Base-by-base conservation (phyloP, 371 early-diverging fungal species). In the Parasitella parasitica region DNA sequence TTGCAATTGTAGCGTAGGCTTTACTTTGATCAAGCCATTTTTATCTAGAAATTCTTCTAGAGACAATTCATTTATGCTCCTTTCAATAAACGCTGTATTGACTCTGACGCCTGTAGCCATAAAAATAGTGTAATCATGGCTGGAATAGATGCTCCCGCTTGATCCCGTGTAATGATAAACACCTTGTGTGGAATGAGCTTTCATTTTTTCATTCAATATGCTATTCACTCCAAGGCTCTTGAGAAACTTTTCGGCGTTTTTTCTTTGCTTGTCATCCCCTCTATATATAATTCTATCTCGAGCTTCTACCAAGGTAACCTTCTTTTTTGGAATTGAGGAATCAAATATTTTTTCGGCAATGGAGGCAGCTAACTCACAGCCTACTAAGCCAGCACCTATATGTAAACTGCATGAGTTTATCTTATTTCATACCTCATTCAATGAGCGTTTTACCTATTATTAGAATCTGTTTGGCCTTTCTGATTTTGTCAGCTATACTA, bases 281-380 rank as follows among this genome's bases (percentile, higher is more conserved):
- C 89, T 64, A 57, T 72, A 66, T 27, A 83, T 57, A 16, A 78
- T 49, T 34, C 58, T 59, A 22, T 54, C 2, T 61, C 68, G 71
- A 66, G 87, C 69, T n/a, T 81, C 78, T 18, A 87, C 78, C 6
- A 91, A 37, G 0, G 83, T 78, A 0, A 90, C 72, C 63, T 84
- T 87, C 46, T 75, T 54, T 4, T n/a, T 36, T 1, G 84, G 82
- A 50, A 73, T 80, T 2, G 55, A 20, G 8, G 63, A 64, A 16
- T 66, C 56, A 16, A 68, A 69, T 38, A 51, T 63, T n/a, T 64
- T 58, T 26, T 67, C 54, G 13, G 78, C 69, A 34, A 89, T 83
- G 41, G 86, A 87, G 3, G 80, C 82, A 3, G 86, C 88, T 46
- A 87, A 74, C 54, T 89, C 91, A 27, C 86, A 84, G 5, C 89